Base-by-base conservation (phyloP, 1,139 yeast species). In the Pneumocystis sp. region DNA sequence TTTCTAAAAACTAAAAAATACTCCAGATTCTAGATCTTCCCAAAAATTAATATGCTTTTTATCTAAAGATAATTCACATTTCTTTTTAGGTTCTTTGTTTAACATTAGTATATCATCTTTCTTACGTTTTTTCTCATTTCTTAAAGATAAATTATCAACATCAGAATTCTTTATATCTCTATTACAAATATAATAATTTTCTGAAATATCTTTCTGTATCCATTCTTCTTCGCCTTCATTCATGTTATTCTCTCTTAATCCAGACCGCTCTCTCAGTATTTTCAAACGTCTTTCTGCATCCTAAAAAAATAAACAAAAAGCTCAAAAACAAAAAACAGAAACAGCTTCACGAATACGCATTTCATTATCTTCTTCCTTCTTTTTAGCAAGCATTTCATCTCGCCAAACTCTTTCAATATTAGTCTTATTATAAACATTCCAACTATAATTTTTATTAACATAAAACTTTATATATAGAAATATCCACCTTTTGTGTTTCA, bases 331-430 rank as follows among this genome's bases (percentile, higher is more conserved):
- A 25, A 21, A 50, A 50, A n/a, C 12, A 50, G 4, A 50, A 50
- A 50, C 61, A 42, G 61, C 63, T 17, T 62, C 63, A 19, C 63
- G 67, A 45, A 44, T 59, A 12, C 57, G 64, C 61, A 61, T 63
- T 21, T 64, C 68, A 34, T 64, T 66, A 3, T 57, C 66, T 56
- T 67, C 69, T 17, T 67, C 68, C 57, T 65, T 62, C 61, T 63
- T 68, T 35, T 64, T 65, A 12, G 74, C 75, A 39, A 63, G 65
- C 19, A 65, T 71, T 64, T 73, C 76, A 63, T 74, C 76, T n/a
- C 72, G 67, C 29, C 68, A 63, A 1, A 74, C 76, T n/a, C 73
- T 70, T 63, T 69, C 76, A 12, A 73, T 68, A 50, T 73, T 74
- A 19, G 65, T 69, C n/a, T 68, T 63, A 42, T 68, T 72, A 67